Evolutionary conservation across 108 stramenopile species (phyloP).

Genomic region (Epipyxis sp.): DNA sequence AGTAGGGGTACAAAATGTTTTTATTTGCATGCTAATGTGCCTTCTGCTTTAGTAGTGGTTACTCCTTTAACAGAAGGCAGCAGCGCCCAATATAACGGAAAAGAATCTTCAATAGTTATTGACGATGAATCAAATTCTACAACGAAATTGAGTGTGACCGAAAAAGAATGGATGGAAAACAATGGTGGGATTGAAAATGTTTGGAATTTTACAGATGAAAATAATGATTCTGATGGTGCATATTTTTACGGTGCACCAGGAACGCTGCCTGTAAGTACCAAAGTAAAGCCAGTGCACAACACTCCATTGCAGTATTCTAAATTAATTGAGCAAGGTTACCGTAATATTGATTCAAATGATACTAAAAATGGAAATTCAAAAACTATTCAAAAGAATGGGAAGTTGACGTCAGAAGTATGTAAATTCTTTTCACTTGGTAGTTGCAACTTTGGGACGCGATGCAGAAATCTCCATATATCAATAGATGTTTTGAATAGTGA

Average conservation of each 20-base stretch:
- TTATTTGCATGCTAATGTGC: too few species aligned
- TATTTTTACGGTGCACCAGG: background rate
- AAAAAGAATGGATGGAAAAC: too few species aligned
- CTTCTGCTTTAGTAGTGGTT: too few species aligned
- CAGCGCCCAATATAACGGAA: too few species aligned
- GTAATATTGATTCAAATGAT: background rate
- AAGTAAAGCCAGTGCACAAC: background rate
- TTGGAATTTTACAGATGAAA: too few species aligned
- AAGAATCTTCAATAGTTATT: too few species aligned
- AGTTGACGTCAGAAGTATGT: background rate
- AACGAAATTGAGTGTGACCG: too few species aligned
- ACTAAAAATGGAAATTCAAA: background rate
- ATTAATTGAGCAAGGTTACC: background rate
- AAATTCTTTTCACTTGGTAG: background rate
- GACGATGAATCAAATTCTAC: too few species aligned
- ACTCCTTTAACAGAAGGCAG: too few species aligned
- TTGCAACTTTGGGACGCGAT: conserved; percentile 13
- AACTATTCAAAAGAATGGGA: background rate
- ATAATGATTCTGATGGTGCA: background rate
- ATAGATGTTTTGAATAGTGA: background rate
- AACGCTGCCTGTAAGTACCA: background rate
- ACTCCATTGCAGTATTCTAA: background rate
- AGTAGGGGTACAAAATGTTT: too few species aligned
- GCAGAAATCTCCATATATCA: background rate
- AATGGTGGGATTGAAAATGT: too few species aligned